These are phyloP conservation scores for Fusarium transvaalense DNA, from an alignment of 2,329 filamentous ascomycete genomes.

Conservation along the genomic window DNA sequence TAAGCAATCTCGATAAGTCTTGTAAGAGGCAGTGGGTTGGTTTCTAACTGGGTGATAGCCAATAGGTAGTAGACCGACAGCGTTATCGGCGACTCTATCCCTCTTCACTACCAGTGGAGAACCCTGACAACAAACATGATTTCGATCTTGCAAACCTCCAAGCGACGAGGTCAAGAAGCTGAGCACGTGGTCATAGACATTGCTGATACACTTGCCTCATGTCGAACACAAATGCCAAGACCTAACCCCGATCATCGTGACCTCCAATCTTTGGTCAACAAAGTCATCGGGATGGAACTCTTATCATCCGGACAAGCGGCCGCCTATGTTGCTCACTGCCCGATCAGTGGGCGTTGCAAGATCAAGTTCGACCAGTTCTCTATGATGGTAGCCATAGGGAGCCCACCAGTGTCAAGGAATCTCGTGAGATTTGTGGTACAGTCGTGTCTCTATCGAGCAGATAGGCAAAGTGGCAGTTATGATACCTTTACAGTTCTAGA, in stretches of 20 bases:
- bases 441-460: neutral
- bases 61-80: neutral
- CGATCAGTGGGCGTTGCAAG: neutral
- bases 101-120: neutral
- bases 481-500: neutral
- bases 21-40: neutral
- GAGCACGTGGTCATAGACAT: neutral
- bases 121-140: neutral
- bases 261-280: neutral
- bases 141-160: neutral
- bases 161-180: neutral
- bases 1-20: neutral
- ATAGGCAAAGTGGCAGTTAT: neutral
- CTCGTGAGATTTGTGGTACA: neutral
- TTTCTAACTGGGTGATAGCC: neutral
- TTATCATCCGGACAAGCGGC: neutral
- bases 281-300: neutral
- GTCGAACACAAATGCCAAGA: neutral
- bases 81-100: neutral
- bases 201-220: neutral
- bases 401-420: neutral
- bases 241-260: neutral
- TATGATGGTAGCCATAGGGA: neutral
- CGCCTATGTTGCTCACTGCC: neutral
- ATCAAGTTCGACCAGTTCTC: neutral